Evolutionary conservation across 306 rosid species (phyloP).

Genomic region (Nissolia schottii): DNA sequence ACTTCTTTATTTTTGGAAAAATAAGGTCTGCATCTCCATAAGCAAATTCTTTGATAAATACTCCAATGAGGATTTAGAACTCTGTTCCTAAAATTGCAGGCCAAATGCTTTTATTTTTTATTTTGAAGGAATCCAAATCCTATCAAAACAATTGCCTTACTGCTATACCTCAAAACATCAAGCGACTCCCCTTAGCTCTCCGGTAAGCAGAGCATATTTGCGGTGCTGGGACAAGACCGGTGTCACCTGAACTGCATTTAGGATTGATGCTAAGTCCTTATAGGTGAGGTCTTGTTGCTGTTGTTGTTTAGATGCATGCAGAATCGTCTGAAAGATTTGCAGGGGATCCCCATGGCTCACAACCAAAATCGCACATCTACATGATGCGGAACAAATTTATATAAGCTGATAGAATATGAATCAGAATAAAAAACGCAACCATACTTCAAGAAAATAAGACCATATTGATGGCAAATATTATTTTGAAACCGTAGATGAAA

Average conservation of each 20-base stretch:
- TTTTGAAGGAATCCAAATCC: slow-evolving; percentile 10
- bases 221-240: slow-evolving; percentile 68
- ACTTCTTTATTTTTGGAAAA: not conserved
- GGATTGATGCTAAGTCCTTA: slow-evolving; percentile 37
- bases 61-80: not conserved
- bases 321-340: slow-evolving; percentile 73
- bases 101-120: not conserved
- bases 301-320: slow-evolving; percentile 48
- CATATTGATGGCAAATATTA: not conserved
- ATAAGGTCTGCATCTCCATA: not conserved
- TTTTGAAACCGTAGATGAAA: not conserved
- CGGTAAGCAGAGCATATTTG: slow-evolving; percentile 61
- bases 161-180: slow-evolving; percentile 18
- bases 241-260: slow-evolving; percentile 47
- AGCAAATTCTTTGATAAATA: not conserved
- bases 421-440: not conserved
- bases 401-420: slow-evolving; percentile 6
- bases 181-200: slow-evolving; percentile 61
- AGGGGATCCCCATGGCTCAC: slow-evolving; percentile 89
- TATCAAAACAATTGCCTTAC: slow-evolving; percentile 7
- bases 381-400: not conserved
- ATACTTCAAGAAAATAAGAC: not conserved
- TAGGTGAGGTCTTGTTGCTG: slow-evolving; percentile 22
- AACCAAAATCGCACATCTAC: slow-evolving; percentile 70
- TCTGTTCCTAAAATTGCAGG: not conserved